phyloP scores from a whole-genome alignment of 345 rosid genomes.

The Trapa bicornis region DNA sequence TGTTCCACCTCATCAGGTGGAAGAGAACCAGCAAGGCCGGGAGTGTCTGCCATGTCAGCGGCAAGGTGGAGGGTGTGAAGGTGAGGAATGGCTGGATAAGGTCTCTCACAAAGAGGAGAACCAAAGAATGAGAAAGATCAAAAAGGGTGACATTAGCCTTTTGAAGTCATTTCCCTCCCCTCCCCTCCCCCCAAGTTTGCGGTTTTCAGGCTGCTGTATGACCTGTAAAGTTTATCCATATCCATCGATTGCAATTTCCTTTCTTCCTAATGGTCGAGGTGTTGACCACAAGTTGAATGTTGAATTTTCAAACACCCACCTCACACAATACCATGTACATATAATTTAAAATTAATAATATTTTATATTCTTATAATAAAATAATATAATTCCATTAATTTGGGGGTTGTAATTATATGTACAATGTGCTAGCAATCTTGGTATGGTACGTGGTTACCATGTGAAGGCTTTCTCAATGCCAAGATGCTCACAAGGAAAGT shows the following conservation, averaged over 20 bases:
- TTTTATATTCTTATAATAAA: too few species aligned
- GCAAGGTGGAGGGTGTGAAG: conserved; percentile 63
- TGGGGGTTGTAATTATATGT: not conserved
- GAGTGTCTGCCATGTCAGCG: conserved; percentile 50
- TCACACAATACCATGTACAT: too few species aligned
- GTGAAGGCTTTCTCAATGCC: not conserved
- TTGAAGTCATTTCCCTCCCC: conserved; percentile 13
- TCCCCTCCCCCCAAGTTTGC: conserved; percentile 21
- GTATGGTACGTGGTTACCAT: not conserved
- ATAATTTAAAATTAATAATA: too few species aligned
- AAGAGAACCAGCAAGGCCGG: conserved; percentile 53
- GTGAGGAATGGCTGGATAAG: conserved; percentile 79
- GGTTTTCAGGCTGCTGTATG: not conserved
- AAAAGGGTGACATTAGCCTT: conserved; percentile 9
- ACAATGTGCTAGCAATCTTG: not conserved
- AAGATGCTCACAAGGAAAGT: not conserved
- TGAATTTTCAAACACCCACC: too few species aligned
- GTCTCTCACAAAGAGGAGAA: conserved; percentile 60
- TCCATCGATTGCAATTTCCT: too few species aligned
- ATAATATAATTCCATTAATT: too few species aligned
- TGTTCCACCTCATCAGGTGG: conserved; percentile 65
- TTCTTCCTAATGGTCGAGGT: not conserved
- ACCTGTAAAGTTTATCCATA: not conserved
- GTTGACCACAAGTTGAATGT: not conserved
- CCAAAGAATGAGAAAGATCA: conserved; percentile 28